phyloP scores from a whole-genome alignment of 2,329 filamentous ascomycete species.

The Epichloe gansuensis region DNA sequence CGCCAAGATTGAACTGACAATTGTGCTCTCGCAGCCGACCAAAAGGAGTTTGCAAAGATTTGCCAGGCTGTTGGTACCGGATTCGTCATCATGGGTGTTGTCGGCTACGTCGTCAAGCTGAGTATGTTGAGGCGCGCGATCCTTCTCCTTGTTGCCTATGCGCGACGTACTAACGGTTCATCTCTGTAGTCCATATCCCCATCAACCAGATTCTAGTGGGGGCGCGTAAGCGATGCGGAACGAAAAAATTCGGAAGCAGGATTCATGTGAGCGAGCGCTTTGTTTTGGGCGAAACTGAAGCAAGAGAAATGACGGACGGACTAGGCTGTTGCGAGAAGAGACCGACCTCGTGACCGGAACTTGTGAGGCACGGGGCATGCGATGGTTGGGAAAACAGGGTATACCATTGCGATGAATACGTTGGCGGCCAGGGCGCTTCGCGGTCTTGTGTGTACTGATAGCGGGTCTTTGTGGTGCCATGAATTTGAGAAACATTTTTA shows the following conservation, averaged over 20 bases:
- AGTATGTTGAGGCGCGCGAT: conserved; percentile 29
- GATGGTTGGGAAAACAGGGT: not conserved
- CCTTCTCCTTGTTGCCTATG: not conserved
- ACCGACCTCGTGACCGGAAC: no score
- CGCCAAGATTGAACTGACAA: not conserved
- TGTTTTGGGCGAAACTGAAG: not conserved
- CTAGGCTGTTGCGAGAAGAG: not conserved
- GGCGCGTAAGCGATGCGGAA: conserved; percentile 37
- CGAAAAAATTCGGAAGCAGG: no score
- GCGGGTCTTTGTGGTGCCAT: not conserved
- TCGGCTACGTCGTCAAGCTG: conserved; percentile 60
- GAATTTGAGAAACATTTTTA: not conserved
- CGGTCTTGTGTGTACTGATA: conserved; percentile 1
- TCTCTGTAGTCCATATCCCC: conserved; percentile 49
- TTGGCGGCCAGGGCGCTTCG: not conserved
- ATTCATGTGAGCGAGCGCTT: not conserved
- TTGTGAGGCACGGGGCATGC: not conserved
- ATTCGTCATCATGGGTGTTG: conserved; percentile 59
- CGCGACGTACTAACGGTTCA: not conserved
- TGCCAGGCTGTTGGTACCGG: conserved; percentile 54
- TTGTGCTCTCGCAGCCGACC: conserved; percentile 21
- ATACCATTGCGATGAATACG: not conserved
- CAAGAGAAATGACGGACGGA: not conserved
- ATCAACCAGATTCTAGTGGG: conserved; percentile 60
- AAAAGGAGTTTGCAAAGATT: conserved; percentile 32